Evolutionary conservation across 2,329 filamentous ascomycete genomes (phyloP), one percentile per base, ranked within the genome.

Genomic region (Diaporthe batatas): DNA sequence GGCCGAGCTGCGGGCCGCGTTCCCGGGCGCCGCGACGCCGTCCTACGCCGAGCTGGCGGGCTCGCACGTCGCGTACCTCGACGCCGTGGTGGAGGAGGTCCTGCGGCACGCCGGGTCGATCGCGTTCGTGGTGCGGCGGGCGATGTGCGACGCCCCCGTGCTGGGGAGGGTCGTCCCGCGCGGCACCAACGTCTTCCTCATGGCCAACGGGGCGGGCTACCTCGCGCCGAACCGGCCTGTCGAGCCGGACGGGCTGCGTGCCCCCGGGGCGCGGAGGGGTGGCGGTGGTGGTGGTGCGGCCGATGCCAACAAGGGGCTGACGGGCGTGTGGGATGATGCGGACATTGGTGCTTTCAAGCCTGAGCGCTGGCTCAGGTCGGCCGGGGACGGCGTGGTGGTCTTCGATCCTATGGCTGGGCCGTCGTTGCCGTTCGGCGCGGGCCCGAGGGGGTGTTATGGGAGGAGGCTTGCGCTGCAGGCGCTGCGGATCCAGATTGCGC

Each of bases 121-220:
- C 6, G 77, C 79, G 1, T 73, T 81, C 3, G 76, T 82, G 1
- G 75, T 79, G 8, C 79, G 83, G 10, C 76, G 75, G 5, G 75
- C 82, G 0, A 75, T 75, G 29, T 74, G 75, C 51, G 81, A 84
- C 58, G 82, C 82, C 0, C 73, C 78, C 4, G 78, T 83, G 0
- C 75, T 83, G 10, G 82, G 82, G 1, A 77, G 77, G 59, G 73
- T 64, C 1, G 76, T 84, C 23, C 82, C 82, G 11, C 79, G 79
- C 68, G 82, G 80, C 21, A 83, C 82, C 12, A 81, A 84, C 18
- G 77, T 86, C 54, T 83, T 85, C 75, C 77, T 86, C 3, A 77
- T 84, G 6, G 80, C 84, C 70, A 84, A 85, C 73, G 71, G 82
- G 0, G 76, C 81, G 0, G 79, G 79, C 3, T 74, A 81, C 25